Evolutionary conservation across 2,329 filamentous ascomycete genomes (phyloP).

Genomic region (Scortechinia acanthostroma): DNA sequence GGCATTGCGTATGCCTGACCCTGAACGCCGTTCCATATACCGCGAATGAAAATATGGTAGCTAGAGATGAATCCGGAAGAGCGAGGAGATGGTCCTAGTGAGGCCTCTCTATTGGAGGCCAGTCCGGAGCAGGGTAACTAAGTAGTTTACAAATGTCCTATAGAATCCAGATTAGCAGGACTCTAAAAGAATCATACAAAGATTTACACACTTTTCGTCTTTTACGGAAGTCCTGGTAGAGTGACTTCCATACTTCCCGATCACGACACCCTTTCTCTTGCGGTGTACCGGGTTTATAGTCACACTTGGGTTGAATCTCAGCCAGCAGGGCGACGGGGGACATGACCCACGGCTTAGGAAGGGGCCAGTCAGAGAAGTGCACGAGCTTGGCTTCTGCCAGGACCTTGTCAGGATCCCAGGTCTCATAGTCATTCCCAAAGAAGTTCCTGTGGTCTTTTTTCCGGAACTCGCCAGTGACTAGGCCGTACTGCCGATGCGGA

Average conservation of each 20-base stretch:
- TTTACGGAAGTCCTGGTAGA: slow-evolving; percentile 7
- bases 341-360: slow-evolving; percentile 28
- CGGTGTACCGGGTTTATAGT: slow-evolving; percentile 3
- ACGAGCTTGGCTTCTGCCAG: slow-evolving; percentile 42
- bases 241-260: slow-evolving; percentile 6
- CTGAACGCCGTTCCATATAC: background rate
- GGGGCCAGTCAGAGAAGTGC: slow-evolving; percentile 51
- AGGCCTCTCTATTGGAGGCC: background rate
- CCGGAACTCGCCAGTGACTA: slow-evolving; percentile 47
- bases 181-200: background rate
- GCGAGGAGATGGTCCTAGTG: too few relatives aligned
- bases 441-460: slow-evolving; percentile 35
- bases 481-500: slow-evolving; percentile 43
- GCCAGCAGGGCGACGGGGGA: background rate
- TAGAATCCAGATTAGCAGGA: background rate
- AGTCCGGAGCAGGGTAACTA: background rate
- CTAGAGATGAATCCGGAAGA: too few relatives aligned
- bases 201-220: background rate
- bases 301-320: slow-evolving; percentile 6
- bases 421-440: slow-evolving; percentile 34
- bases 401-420: slow-evolving; percentile 41
- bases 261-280: slow-evolving; percentile 7
- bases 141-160: background rate
- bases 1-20: too few relatives aligned
- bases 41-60: background rate